Evolutionary conservation across 1,284 basidiomycete species (phyloP), one percentile per base, ranked within the genome.

Genomic region (Ustilago nuda): DNA sequence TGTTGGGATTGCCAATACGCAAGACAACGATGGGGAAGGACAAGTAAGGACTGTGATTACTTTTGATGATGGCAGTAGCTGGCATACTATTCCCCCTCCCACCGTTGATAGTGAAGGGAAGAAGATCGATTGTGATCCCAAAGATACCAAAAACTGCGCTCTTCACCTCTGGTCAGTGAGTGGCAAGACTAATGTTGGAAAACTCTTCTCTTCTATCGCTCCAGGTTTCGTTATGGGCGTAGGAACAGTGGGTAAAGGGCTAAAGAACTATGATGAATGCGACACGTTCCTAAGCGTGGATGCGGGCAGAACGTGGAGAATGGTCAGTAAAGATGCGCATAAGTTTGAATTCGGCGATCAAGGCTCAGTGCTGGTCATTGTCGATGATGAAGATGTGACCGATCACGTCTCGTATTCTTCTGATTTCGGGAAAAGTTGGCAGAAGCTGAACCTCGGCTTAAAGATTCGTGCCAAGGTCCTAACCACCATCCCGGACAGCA

Each of bases 321-420:
- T 94, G 91, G 89, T 92, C 9, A 88, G 88, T 46, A 88, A 88
- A 65, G 91, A 92, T 23, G 93, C 96, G 0, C 92, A 94, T 86
- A 94, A 94, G 87, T 98, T 98, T 84, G 95, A 98, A 86, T 96
- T 98, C 86, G 96, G 96, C 17, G 96, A 98, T 83, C 90, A 89
- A 88, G 85, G 96, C 0, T 92, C 92, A 75, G 89, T 98, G 37
- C 87, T 98, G 37, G 91, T 98, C 23, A 88, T 92, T 15, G 91
- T 94, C 8, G 92, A 95, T 77, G 95, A 99, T 82, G 95, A 98
- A 80, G 91, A 93, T 46, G 85, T 87, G n/a, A 92, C 91, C 1
- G 90, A 93, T 76, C 87, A 88, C 36, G 87, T 98, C 37, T 88
- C 88, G 51, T 98, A 96, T 86, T 93, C 93, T n/a, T 91, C 91